Evolutionary conservation across 345 rosid genomes (phyloP).

Genomic region (Abelmoschus esculentus): DNA sequence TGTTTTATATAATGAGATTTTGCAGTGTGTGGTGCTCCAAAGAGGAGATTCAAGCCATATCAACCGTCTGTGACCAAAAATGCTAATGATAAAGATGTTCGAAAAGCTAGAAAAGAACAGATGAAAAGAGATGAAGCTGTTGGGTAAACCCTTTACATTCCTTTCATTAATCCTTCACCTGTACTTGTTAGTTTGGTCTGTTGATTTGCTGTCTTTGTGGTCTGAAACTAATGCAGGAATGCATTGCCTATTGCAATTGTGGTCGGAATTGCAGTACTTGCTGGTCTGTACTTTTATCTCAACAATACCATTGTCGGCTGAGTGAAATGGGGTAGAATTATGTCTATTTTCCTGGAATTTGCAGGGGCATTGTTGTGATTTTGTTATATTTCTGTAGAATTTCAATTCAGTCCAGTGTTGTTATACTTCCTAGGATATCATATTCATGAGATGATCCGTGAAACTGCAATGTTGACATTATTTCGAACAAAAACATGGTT

Average conservation of each 20-base stretch:
- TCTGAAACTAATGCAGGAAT: slow-evolving; percentile 32
- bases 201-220: neutral
- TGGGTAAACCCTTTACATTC: slow-evolving; percentile 33
- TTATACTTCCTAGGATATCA: neutral
- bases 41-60: slow-evolving; percentile 71
- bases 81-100: slow-evolving; percentile 45
- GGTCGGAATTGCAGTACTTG: slow-evolving; percentile 59
- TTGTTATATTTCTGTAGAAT: slow-evolving; percentile 6
- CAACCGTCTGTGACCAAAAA: slow-evolving; percentile 49
- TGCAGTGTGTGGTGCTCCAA: slow-evolving; percentile 95
- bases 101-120: slow-evolving; percentile 73
- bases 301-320: slow-evolving; percentile 31
- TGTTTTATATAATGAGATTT: too few relatives aligned
- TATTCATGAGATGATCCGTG: neutral
- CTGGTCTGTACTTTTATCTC: slow-evolving; percentile 71
- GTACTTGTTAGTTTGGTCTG: neutral
- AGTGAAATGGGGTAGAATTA: neutral
- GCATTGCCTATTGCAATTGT: slow-evolving; percentile 67
- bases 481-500: neutral
- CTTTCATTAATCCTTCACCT: neutral
- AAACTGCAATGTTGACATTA: neutral
- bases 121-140: slow-evolving; percentile 63
- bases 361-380: neutral
- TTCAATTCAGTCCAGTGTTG: neutral
- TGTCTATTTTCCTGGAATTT: slow-evolving; percentile 1